Evolutionary conservation across 2,329 filamentous ascomycete species (phyloP), one percentile per base, ranked within the genome.

Genomic region (Diplodia scrobiculata): DNA sequence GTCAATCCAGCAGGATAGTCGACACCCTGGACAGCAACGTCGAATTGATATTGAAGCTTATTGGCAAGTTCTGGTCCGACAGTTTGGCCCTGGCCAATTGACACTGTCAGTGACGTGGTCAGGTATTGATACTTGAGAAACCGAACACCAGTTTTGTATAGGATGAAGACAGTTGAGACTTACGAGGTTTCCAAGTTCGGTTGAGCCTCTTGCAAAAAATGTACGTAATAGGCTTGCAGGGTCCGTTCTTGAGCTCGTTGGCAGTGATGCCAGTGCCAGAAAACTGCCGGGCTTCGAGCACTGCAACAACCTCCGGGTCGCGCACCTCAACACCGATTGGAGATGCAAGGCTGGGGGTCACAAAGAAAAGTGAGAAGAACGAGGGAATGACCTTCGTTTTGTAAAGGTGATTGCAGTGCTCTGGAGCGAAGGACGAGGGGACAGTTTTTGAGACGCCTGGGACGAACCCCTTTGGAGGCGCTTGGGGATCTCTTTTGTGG

Each of bases 1-100:
- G 66, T 65, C 1, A 80, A 67, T 14, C 68, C 71, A 3, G 78
- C 78, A 0, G 67, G 68, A 68, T 81, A 81, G 53, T 79, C 74
- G 38, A 81, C 71, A 17, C 74, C 72, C 54, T 76, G 72, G 3
- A 73, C 70, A 70, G 74, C 75, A 41, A 75, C 68, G 14, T 69
- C 72, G 10, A 73, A 75, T 10, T 69, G 65, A n/a, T 66, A 45
- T 60, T 72, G 59, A 5, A 75, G 70, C 9, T 68, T 68, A n/a
- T 63, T 65, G 14, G 70, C 72, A 14, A 75, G 63, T 2, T 66
- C 66, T 1, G 69, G 70, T 1, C 73, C 73, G 0, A 71, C 68
- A 25, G 69, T 68, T 2, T 62, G 54, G 3, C 72, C 73, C 72
- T 73, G 17, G 11, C 7, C 2, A 32, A 32, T 5, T 10, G 29